A percentile compares a stretch with the other conserved stretches of the same genome.
Evolutionary conservation across 148 eudicot genomes (phyloP).

Genomic region (Nepenthes mirabilis): DNA sequence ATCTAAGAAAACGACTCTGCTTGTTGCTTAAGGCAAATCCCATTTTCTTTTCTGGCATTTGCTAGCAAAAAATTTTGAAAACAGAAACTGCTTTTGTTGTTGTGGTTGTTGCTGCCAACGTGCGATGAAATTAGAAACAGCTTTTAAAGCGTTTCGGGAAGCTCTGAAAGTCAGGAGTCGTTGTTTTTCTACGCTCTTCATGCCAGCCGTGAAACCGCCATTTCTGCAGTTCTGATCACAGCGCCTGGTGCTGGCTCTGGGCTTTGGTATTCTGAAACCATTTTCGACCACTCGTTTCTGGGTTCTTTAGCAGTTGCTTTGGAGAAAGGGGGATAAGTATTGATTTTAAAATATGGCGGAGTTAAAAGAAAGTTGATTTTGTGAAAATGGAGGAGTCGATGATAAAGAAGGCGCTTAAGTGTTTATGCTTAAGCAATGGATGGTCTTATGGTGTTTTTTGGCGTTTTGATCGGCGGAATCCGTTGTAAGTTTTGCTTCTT

Average conservation of each 20-base stretch:
- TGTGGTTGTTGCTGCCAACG: background rate
- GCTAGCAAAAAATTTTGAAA: background rate
- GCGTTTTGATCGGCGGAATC: conserved; percentile 59
- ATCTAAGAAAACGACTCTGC: background rate
- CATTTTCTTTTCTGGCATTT: too few species aligned
- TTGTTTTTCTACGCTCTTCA: background rate
- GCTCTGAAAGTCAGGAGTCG: conserved; percentile 17
- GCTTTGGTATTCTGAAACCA: too few species aligned
- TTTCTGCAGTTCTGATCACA: too few species aligned
- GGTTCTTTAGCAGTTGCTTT: too few species aligned
- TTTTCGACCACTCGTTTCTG: too few species aligned
- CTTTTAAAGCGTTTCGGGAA: conserved; percentile 7
- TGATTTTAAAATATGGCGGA: background rate
- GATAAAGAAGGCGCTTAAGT: conserved; percentile 36
- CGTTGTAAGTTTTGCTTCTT: conserved; percentile 33
- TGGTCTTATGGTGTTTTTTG: conserved; percentile 89
- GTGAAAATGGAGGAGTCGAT: conserved; percentile 24
- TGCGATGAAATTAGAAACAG: conserved; percentile 11
- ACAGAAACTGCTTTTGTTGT: background rate
- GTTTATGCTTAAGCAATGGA: conserved; percentile 47
- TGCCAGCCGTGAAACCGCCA: too few species aligned
- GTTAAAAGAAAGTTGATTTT: background rate
- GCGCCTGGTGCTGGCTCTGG: too few species aligned
- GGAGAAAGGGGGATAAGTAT: background rate
- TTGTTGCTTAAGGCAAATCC: background rate